Base-by-base conservation (phyloP, 2,329 filamentous ascomycete species). In the Colletotrichum tabaci region DNA sequence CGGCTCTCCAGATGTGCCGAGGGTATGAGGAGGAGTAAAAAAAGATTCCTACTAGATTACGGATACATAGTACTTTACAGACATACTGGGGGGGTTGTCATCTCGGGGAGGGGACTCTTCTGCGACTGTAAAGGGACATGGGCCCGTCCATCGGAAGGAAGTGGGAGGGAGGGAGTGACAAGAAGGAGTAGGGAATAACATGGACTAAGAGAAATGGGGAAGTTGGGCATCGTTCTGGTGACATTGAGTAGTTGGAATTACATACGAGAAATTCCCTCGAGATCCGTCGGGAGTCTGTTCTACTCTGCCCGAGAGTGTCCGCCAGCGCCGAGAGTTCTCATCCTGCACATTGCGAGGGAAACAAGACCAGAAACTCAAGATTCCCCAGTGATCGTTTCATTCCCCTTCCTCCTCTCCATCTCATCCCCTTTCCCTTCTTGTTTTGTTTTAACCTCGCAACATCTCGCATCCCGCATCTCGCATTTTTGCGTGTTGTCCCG, bases 1-100 rank as follows among this genome's bases (percentile, higher is more conserved):
- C 30, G 65, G 53, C 35, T 60, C 63, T 38, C 35, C 38, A 69
- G 58, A 53, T 61, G 18, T 52, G 46, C 66, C 46, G 61, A 65
- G 53, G 57, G 47, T 18, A 57, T 18, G 38, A 58, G 47, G 16
- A 61, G 40, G 40, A 26, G 21, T 23, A 26, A 12, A 52, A 18
- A 52, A 55, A 55, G 12, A 55, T 7, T 21, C 12, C 52, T 18
- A 38, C 21, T 61, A 52, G 53, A 57, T 50, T 52, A 66, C 30
- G 30, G 9, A 38, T 35, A 10, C n/a, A n/a, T n/a, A n/a, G n/a
- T n/a, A n/a, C 40, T 26, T 40, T 26, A 53, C 26, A 55, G 35
- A 46, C 53, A 38, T 38, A 57, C 60, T 52, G 60, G 66, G 66
- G 50, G 44, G 23, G 55, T 49, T 30, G 47, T 65, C 49, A 42